Evolutionary conservation across 2,329 filamentous ascomycete genomes (phyloP).

Genomic region (Corynespora cassiicola): DNA sequence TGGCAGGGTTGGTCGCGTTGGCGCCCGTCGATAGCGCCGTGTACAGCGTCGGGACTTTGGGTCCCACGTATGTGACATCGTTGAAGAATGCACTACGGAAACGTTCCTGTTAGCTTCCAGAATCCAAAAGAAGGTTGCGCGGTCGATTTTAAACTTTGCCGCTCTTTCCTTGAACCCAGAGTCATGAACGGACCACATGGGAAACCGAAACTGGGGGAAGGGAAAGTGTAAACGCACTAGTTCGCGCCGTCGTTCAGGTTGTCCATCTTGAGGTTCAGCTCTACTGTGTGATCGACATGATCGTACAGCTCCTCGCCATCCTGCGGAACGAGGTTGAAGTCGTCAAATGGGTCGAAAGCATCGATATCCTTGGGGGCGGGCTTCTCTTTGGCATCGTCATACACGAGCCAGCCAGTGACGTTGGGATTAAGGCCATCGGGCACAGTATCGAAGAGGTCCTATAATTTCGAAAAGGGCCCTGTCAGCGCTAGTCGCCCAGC

Average conservation of each 20-base stretch:
- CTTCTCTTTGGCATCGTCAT: constrained; percentile 55
- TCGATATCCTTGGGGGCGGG: constrained; percentile 63
- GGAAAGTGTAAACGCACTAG: constrained; percentile 59
- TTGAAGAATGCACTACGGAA: constrained; percentile 67
- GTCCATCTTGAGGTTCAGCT: constrained; percentile 67
- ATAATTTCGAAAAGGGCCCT: not conserved
- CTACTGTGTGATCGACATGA: constrained; percentile 68
- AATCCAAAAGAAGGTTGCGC: no score
- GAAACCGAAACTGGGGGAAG: no score
- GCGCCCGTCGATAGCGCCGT: constrained; percentile 70
- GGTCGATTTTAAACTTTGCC: no score
- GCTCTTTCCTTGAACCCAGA: no score
- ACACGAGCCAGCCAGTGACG: constrained; percentile 63
- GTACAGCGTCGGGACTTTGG: constrained; percentile 82
- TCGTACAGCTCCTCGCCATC: constrained; percentile 68
- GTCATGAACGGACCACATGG: no score
- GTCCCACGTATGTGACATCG: constrained; percentile 75
- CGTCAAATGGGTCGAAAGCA: constrained; percentile 73
- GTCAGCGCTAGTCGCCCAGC: constrained; percentile 9
- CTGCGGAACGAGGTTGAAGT: constrained; percentile 72
- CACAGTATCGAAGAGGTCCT: constrained; percentile 68
- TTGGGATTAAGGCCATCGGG: constrained; percentile 73
- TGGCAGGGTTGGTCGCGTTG: constrained; percentile 50
- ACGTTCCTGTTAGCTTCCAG: constrained; percentile 2
- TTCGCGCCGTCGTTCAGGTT: constrained; percentile 70